phyloP scores from a whole-genome alignment of 2,329 filamentous ascomycete species.

The Ploettnerulaceae sp. region DNA sequence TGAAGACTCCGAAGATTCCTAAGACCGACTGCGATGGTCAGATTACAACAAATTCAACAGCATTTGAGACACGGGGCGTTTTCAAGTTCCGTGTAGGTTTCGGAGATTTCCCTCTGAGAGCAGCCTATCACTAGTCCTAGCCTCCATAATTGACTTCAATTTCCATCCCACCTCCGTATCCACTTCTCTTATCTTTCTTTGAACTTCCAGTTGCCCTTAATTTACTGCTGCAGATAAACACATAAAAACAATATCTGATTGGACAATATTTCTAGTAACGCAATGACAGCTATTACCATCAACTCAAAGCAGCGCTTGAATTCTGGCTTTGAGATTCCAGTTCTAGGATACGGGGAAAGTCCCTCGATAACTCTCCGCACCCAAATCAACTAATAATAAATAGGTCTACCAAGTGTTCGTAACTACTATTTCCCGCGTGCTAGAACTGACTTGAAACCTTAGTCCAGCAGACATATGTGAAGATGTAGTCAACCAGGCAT shows the following conservation, averaged over 20 bases:
- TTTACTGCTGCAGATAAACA: too few relatives aligned
- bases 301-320: conserved; percentile 45
- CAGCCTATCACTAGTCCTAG: neutral
- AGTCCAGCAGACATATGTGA: conserved; percentile 54
- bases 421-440: neutral
- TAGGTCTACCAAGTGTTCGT: conserved; percentile 40
- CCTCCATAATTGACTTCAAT: neutral
- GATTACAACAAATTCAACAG: neutral
- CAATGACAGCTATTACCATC: conserved; percentile 42
- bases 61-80: neutral
- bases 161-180: neutral
- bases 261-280: conserved; percentile 13
- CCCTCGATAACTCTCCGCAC: neutral
- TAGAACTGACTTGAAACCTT: neutral
- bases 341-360: conserved; percentile 54
- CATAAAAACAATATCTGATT: neutral
- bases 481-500: conserved; percentile 51
- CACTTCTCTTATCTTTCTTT: neutral
- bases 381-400: conserved; percentile 7
- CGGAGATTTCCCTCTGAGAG: neutral
- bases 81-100: conserved; percentile 3
- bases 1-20: too few relatives aligned
- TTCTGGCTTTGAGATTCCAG: conserved; percentile 57
- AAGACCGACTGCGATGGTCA: neutral
- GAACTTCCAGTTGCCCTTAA: neutral